These are phyloP conservation scores for Phytophthora pseudosyringae DNA, from an alignment of 352 stramenopile genomes.

Conservation along the genomic window DNA sequence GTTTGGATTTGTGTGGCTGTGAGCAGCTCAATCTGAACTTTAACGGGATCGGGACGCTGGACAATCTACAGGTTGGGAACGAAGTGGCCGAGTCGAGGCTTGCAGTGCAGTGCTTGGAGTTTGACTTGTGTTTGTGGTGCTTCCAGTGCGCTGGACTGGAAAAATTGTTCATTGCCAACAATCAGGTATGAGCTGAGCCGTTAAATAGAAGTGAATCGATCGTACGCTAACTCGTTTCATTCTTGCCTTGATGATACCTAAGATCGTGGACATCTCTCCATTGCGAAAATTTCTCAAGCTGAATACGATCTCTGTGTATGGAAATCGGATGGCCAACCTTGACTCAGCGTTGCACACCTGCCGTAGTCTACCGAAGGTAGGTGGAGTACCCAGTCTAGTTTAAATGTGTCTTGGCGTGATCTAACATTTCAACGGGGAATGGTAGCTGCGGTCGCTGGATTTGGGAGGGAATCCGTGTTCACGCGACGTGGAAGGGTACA, in stretches of 20 bases:
- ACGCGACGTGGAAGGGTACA: conserved; percentile 65
- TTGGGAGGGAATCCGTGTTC: conserved; percentile 81
- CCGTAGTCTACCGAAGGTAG: conserved; percentile 55
- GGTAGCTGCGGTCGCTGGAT: conserved; percentile 72
- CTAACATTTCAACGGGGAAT: neutral
- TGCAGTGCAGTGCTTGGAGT: neutral
- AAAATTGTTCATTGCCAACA: conserved; percentile 72
- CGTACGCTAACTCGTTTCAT: neutral
- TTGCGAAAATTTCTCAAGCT: conserved; percentile 55
- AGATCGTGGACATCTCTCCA: conserved; percentile 58
- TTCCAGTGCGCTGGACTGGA: conserved; percentile 58
- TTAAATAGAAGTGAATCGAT: neutral
- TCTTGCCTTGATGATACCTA: neutral
- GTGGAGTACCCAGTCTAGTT: neutral
- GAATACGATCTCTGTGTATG: conserved; percentile 68
- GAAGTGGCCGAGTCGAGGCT: neutral
- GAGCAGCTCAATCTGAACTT: conserved; percentile 76
- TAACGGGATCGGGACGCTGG: conserved; percentile 60
- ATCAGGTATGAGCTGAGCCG: conserved; percentile 39
- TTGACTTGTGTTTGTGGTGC: conserved; percentile 2
- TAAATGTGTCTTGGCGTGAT: neutral
- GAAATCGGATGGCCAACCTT: conserved; percentile 58
- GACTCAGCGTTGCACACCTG: conserved; percentile 58
- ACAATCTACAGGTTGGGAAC: conserved; percentile 46
- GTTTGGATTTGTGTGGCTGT: neutral